Percentiles rank a stretch among this genome's conserved stretches.
phyloP scores from a whole-genome alignment of 805 yeast genomes.

The Maudiozyma turicensis region DNA sequence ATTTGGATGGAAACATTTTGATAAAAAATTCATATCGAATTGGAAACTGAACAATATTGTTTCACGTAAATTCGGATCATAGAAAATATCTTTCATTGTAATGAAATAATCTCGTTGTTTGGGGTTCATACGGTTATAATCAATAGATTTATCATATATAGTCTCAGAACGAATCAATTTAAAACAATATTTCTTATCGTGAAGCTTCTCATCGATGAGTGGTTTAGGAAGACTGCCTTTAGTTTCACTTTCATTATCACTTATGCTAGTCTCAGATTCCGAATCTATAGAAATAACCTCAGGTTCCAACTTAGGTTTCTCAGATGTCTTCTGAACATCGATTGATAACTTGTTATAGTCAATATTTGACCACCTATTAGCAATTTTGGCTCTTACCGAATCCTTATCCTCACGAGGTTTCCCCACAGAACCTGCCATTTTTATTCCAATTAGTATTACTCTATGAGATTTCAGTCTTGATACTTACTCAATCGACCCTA shows the following conservation, averaged over 20 bases:
- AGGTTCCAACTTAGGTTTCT: not conserved
- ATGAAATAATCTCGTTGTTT: slow-evolving; percentile 9
- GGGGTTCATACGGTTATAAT: not conserved
- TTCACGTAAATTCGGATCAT: slow-evolving; percentile 27
- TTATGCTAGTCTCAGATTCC: not conserved
- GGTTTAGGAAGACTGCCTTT: not conserved
- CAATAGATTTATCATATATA: slow-evolving; percentile 1
- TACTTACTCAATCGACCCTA: too few species aligned
- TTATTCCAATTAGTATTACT: not conserved
- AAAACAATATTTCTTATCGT: slow-evolving; percentile 6
- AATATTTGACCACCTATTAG: not conserved
- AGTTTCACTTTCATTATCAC: not conserved
- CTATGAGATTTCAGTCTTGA: too few species aligned
- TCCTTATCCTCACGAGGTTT: not conserved
- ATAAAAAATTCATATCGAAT: slow-evolving; percentile 34
- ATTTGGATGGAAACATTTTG: slow-evolving; percentile 22
- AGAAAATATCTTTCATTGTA: slow-evolving; percentile 26
- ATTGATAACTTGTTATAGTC: not conserved
- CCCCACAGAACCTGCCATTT: not conserved
- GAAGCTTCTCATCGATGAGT: not conserved
- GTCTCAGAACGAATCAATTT: slow-evolving; percentile 16
- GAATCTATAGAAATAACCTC: not conserved
- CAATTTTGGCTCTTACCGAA: not conserved
- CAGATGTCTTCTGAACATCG: not conserved
- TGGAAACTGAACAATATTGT: slow-evolving; percentile 42